Evolutionary conservation across 768 basidiomycete species (phyloP).

Genomic region (Krasilnikovozyma curviuscula): DNA sequence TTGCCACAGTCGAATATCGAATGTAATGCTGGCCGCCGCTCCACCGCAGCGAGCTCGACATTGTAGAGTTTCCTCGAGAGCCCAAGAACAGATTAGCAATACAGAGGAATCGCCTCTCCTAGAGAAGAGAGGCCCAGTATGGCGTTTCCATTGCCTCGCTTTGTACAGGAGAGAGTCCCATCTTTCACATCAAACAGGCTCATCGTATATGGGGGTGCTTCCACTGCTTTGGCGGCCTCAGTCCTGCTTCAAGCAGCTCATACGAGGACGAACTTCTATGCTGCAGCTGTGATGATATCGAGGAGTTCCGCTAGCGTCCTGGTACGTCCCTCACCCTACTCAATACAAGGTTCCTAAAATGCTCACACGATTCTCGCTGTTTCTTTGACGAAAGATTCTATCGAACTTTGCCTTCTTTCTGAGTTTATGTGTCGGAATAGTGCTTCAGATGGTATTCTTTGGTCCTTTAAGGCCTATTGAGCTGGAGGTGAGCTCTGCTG

Average conservation of each 20-base stretch:
- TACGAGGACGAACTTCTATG: slow-evolving; percentile 78
- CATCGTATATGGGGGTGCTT: slow-evolving; percentile 47
- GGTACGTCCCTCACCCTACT: slow-evolving; percentile 33
- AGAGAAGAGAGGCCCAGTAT: too few species aligned
- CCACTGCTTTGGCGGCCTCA: slow-evolving; percentile 46
- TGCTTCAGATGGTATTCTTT: slow-evolving; percentile 76
- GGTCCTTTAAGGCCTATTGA: slow-evolving; percentile 69
- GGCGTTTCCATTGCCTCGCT: too few species aligned
- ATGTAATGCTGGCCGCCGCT: too few species aligned
- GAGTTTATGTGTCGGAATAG: slow-evolving; percentile 52
- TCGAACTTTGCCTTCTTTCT: slow-evolving; percentile 75
- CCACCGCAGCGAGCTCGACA: too few species aligned
- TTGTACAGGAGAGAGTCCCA: too few species aligned
- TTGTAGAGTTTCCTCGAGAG: too few species aligned
- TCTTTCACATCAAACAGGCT: slow-evolving; percentile 27
- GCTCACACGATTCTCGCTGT: neutral
- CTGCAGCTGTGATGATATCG: slow-evolving; percentile 76
- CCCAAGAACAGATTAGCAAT: too few species aligned
- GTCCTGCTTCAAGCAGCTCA: slow-evolving; percentile 63
- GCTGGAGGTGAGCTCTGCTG: slow-evolving; percentile 48
- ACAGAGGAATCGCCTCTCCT: too few species aligned
- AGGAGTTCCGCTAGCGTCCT: slow-evolving; percentile 82
- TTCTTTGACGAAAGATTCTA: slow-evolving; percentile 41
- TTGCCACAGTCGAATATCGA: too few species aligned
- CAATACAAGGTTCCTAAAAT: neutral